Percentiles rank a stretch among this genome's conserved stretches.
Evolutionary conservation across 78 protist species (phyloP).

Genomic region (Pigoraptor vietnamica): DNA sequence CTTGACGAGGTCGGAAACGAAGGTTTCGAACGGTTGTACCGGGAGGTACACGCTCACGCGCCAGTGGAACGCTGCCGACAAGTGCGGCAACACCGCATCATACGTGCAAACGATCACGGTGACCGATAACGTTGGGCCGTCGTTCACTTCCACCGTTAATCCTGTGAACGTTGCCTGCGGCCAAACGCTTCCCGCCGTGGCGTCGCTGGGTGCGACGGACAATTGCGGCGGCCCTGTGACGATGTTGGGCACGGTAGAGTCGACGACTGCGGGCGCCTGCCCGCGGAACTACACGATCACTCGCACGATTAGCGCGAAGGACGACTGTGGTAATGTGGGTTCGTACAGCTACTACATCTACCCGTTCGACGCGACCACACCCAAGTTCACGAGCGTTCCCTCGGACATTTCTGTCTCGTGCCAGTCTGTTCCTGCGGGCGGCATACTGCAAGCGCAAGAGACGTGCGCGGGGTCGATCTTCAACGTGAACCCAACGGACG

Average conservation of each 20-base stretch:
- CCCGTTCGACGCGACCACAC: not conserved
- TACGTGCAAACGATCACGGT: not conserved
- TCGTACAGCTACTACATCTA: not conserved
- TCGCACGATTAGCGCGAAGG: not conserved
- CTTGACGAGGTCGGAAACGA: not conserved
- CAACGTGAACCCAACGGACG: not conserved
- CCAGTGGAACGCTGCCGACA: not conserved
- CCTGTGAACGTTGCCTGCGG: not conserved
- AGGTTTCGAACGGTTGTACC: not conserved
- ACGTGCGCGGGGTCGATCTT: not conserved
- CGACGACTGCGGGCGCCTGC: not conserved
- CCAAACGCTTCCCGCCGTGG: not conserved
- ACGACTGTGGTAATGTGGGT: not conserved
- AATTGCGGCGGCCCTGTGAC: not conserved
- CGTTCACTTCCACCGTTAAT: not conserved
- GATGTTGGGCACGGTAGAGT: not conserved
- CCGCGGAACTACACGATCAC: not conserved
- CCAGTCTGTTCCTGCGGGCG: not conserved
- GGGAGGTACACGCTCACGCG: not conserved
- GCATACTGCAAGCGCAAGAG: not conserved
- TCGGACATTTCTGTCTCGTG: not conserved
- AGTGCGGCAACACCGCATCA: not conserved
- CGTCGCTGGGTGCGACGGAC: not conserved
- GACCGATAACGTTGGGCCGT: not conserved
- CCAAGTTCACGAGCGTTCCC: not conserved